A percentile compares a stretch with the other conserved stretches of the same genome.
Conservation (phyloP, 768 basidiomycete species). For the Amyloporia xantha region DNA sequence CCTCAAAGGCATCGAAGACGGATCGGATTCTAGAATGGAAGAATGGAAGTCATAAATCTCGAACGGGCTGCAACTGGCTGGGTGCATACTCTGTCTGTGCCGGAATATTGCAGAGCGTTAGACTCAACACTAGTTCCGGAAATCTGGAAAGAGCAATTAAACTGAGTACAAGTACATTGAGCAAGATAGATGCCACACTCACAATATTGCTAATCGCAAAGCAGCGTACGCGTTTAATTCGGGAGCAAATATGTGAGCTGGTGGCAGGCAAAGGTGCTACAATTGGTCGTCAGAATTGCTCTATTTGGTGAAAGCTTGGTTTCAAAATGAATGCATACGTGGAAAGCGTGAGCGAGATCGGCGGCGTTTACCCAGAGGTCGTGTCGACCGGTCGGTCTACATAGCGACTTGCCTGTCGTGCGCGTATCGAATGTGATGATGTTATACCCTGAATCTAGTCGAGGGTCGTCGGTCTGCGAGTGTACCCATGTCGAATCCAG, state of each 20-base stretch:
- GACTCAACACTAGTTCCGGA: slow-evolving; percentile 62
- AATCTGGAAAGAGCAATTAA: slow-evolving; percentile 38
- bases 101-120: slow-evolving; percentile 64
- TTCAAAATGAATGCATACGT: slow-evolving; percentile 34
- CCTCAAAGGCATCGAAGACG: slow-evolving; percentile 56
- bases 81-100: slow-evolving; percentile 58
- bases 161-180: too few species aligned
- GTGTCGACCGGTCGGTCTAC: slow-evolving; percentile 46
- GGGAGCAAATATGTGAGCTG: slow-evolving; percentile 66
- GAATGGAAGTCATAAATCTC: too few species aligned
- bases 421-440: slow-evolving; percentile 73
- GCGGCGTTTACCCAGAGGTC: slow-evolving; percentile 79
- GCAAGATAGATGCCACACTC: slow-evolving; percentile 28
- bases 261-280: slow-evolving; percentile 57
- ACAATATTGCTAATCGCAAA: slow-evolving; percentile 62
- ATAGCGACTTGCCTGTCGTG: slow-evolving; percentile 49
- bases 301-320: background rate
- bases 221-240: slow-evolving; percentile 55
- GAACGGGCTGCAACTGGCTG: too few species aligned
- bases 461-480: slow-evolving; percentile 59
- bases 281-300: background rate
- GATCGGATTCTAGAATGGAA: too few species aligned
- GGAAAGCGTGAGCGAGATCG: slow-evolving; percentile 61
- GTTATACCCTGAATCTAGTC: slow-evolving; percentile 54
- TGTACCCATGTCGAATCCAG: slow-evolving; percentile 66